These are phyloP conservation scores for Tardiomyces depauwii DNA, from an alignment of 1,139 yeast species.

Conservation along the genomic window DNA sequence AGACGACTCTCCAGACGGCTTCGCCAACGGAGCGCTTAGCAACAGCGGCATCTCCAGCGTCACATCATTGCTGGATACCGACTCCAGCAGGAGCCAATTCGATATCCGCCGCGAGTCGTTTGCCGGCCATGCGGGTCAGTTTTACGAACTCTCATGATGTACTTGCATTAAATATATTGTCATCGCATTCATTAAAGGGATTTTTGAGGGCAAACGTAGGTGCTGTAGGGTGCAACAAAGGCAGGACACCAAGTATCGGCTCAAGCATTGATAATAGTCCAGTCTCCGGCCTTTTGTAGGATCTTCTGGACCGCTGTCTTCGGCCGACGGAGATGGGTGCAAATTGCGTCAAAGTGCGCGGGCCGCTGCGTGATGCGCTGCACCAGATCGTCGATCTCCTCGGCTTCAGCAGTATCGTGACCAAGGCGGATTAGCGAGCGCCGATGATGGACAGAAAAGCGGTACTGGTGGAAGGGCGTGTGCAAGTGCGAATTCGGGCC, in stretches of 20 bases:
- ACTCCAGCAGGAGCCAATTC: constrained; percentile 1
- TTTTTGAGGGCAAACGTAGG: too few relatives aligned
- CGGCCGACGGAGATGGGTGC: constrained; percentile 54
- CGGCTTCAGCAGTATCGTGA: too few relatives aligned
- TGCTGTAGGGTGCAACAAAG: too few relatives aligned
- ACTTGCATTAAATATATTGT: background rate
- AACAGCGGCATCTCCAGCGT: too few relatives aligned
- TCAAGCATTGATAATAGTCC: constrained; percentile 11
- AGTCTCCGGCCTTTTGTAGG: constrained; percentile 17
- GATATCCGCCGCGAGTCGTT: constrained; percentile 12
- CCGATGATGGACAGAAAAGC: background rate
- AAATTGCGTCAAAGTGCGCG: constrained; percentile 60
- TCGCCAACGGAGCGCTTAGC: background rate
- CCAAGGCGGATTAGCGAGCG: background rate
- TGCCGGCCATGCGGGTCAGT: constrained; percentile 12
- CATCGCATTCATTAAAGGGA: background rate
- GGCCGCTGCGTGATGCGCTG: constrained; percentile 42
- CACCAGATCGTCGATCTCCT: constrained; percentile 28
- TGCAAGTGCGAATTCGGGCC: background rate
- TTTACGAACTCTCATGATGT: constrained; percentile 10
- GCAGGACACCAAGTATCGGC: background rate
- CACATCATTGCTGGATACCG: too few relatives aligned
- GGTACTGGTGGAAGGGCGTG: background rate
- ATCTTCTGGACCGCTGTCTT: constrained; percentile 36
- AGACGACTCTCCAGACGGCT: constrained; percentile 2